These are phyloP conservation scores for Arthrobotrys sinensis DNA, from an alignment of 2,329 filamentous ascomycete genomes.

Conservation along the genomic window DNA sequence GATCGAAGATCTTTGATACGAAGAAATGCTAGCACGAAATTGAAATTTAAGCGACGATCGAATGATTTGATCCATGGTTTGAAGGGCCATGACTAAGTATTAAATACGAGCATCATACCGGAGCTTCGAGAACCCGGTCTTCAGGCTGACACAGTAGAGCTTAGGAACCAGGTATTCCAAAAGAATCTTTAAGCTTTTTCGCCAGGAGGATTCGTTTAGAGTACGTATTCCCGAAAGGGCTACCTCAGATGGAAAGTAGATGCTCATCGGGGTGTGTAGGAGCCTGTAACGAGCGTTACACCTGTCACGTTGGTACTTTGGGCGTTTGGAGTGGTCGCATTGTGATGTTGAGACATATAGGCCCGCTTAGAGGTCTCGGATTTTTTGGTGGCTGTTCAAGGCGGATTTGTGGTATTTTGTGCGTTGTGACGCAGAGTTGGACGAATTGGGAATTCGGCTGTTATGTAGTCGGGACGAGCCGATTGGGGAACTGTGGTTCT, in stretches of 20 bases:
- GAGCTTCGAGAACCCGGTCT: background rate
- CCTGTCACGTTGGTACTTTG: conserved; percentile 21
- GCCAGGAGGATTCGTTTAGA: background rate
- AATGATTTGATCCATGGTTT: conserved; percentile 5
- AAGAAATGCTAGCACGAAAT: background rate
- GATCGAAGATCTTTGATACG: background rate
- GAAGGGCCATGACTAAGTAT: conserved; percentile 7
- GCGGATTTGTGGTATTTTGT: conserved; percentile 24
- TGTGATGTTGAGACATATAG: conserved; percentile 17
- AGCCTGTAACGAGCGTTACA: conserved; percentile 16
- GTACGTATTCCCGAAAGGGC: background rate
- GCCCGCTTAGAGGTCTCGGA: conserved; percentile 7
- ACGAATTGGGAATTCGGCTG: conserved; percentile 13
- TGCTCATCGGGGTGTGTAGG: background rate
- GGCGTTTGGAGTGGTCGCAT: conserved; percentile 20
- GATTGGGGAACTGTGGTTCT: conserved; percentile 1
- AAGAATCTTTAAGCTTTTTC: background rate
- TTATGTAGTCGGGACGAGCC: background rate
- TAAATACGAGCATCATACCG: background rate
- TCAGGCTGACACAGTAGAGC: conserved; percentile 16
- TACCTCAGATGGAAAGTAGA: conserved; percentile 1
- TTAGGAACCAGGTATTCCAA: background rate
- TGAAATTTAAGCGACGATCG: background rate
- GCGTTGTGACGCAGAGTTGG: conserved; percentile 4
- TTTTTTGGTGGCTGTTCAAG: background rate